Evolutionary conservation across 768 basidiomycete genomes (phyloP).

Genomic region (Termitomyces sp.): DNA sequence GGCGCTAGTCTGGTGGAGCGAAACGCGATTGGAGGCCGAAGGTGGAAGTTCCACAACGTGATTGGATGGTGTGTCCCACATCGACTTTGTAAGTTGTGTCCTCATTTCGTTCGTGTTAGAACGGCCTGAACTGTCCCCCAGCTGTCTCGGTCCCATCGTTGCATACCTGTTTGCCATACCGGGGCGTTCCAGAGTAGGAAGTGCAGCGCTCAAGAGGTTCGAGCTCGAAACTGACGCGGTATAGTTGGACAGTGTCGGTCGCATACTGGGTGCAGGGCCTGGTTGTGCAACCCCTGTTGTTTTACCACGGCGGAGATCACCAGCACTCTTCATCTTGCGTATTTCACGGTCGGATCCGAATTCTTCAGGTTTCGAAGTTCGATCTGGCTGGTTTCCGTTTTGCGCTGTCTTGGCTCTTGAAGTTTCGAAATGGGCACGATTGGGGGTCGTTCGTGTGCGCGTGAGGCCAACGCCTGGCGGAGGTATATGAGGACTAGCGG

Average conservation of each 20-base stretch:
- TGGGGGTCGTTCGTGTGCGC: constrained; percentile 73
- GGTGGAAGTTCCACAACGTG: constrained; percentile 9
- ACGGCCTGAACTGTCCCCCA: constrained; percentile 28
- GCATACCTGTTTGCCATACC: constrained; percentile 53
- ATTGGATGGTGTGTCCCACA: constrained; percentile 48
- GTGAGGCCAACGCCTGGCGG: constrained; percentile 42
- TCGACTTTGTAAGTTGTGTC: constrained; percentile 36
- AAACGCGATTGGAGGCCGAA: constrained; percentile 12
- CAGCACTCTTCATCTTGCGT: constrained; percentile 84
- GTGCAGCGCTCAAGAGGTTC: constrained; percentile 43
- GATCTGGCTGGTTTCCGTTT: constrained; percentile 17
- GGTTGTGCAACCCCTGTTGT: constrained; percentile 21
- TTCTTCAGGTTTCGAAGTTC: constrained; percentile 28
- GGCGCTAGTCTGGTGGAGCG: constrained; percentile 9
- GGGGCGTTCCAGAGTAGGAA: constrained; percentile 27
- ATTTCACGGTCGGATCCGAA: constrained; percentile 52
- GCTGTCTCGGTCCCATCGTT: constrained; percentile 57
- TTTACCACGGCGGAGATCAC: constrained; percentile 57
- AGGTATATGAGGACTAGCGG: constrained; percentile 20
- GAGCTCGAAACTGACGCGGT: constrained; percentile 65
- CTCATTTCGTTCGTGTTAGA: constrained; percentile 29
- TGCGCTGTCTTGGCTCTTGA: constrained; percentile 26
- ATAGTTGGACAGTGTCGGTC: constrained; percentile 42
- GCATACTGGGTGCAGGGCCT: constrained; percentile 19
- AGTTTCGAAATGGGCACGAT: constrained; percentile 46